A percentile compares a stretch with the other conserved stretches of the same genome.
Evolutionary conservation across 805 yeast species (phyloP).

Genomic region (Metschnikowia continentalis): DNA sequence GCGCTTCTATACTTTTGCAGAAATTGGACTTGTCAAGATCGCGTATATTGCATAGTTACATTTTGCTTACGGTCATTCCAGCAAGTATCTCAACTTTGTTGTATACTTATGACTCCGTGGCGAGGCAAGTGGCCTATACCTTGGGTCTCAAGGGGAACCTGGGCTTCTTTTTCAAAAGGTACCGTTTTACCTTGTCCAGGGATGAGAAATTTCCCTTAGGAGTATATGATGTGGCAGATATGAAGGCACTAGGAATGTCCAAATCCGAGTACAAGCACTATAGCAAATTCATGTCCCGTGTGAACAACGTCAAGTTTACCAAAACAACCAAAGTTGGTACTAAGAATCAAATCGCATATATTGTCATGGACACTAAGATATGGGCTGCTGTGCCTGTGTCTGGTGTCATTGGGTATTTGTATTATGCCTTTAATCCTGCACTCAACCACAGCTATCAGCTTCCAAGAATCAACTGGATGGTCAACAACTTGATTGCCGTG

Average conservation of each 20-base stretch:
- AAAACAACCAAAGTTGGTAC: slow-evolving; percentile 24
- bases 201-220: slow-evolving; percentile 39
- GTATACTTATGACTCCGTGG: slow-evolving; percentile 21
- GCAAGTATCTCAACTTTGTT: slow-evolving; percentile 18
- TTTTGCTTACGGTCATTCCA: slow-evolving; percentile 29
- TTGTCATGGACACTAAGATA: slow-evolving; percentile 21
- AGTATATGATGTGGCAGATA: slow-evolving; percentile 19
- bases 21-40: slow-evolving; percentile 28
- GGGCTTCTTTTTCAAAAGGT: slow-evolving; percentile 29
- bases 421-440: slow-evolving; percentile 14
- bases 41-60: slow-evolving; percentile 30
- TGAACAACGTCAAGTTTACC: slow-evolving; percentile 14
- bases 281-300: slow-evolving; percentile 11
- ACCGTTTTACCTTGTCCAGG: slow-evolving; percentile 37
- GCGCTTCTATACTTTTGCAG: slow-evolving; percentile 35
- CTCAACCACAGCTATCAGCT: slow-evolving; percentile 6
- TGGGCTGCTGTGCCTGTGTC: slow-evolving; percentile 16
- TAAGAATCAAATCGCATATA: slow-evolving; percentile 22
- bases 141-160: slow-evolving; percentile 21
- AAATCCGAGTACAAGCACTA: slow-evolving; percentile 7
- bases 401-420: slow-evolving; percentile 12
- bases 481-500: slow-evolving; percentile 41
- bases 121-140: slow-evolving; percentile 26
- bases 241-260: slow-evolving; percentile 3
- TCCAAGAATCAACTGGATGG: slow-evolving; percentile 40